Conservation (phyloP, 2,329 filamentous ascomycete genomes). For the Talaromyces sp. region DNA sequence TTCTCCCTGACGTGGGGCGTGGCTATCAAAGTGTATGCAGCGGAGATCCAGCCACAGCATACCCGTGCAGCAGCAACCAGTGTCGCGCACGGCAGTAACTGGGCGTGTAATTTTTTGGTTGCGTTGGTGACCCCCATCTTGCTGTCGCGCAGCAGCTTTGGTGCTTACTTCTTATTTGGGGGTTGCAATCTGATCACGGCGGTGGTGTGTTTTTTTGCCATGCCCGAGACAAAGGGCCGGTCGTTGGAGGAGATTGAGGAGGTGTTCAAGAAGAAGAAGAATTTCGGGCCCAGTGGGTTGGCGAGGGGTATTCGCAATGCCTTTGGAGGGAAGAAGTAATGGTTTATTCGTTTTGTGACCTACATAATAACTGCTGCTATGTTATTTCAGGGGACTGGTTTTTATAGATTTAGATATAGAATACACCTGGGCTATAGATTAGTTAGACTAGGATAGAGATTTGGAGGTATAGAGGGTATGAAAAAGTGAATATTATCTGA, state of each 20-base stretch:
- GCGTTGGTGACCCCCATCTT: conserved; percentile 43
- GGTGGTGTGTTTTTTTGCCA: conserved; percentile 37
- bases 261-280: conserved; percentile 32
- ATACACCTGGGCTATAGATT: neutral
- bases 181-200: conserved; percentile 36
- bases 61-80: conserved; percentile 54
- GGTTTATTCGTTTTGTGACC: neutral
- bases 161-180: conserved; percentile 46
- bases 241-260: conserved; percentile 49
- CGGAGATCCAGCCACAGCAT: conserved; percentile 54
- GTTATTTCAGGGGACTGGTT: no score
- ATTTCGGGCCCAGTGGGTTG: conserved; percentile 9
- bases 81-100: conserved; percentile 51
- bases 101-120: conserved; percentile 43
- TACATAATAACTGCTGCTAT: neutral
- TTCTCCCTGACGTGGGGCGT: conserved; percentile 49
- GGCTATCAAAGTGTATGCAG: conserved; percentile 52
- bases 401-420: neutral
- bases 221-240: conserved; percentile 49
- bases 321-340: neutral
- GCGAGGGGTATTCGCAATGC: neutral
- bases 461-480: neutral
- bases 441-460: neutral
- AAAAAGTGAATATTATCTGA: neutral
- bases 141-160: conserved; percentile 39